These are phyloP conservation scores for Backusella psychrophila DNA, from an alignment of 192 early-diverging fungal genomes.

Conservation along the genomic window DNA sequence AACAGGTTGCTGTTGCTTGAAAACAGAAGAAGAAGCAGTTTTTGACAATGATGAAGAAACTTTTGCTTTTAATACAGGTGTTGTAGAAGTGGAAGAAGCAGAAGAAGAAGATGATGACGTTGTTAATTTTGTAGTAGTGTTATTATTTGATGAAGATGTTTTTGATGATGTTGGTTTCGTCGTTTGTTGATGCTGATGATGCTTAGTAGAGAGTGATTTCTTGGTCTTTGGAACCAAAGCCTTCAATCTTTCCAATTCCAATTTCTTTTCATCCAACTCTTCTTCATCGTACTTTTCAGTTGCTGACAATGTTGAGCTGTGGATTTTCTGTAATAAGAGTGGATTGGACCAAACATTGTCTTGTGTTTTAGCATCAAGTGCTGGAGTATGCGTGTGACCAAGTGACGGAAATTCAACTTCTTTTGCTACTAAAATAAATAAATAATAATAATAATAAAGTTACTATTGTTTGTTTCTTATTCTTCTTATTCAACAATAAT, in stretches of 20 bases:
- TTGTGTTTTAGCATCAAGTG: neutral
- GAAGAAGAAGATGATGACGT: slow-evolving; percentile 1
- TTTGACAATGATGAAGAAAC: neutral
- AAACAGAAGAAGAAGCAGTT: neutral
- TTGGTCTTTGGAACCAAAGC: slow-evolving; percentile 10
- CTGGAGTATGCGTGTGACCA: neutral
- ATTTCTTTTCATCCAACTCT: slow-evolving; percentile 7
- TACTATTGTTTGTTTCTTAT: neutral
- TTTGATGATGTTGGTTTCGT: neutral
- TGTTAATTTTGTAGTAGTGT: neutral
- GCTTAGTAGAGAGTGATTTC: neutral
- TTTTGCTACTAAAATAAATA: neutral
- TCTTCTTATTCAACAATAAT: neutral
- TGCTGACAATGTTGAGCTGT: neutral
- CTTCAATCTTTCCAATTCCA: slow-evolving; percentile 10
- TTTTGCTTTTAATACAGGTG: neutral
- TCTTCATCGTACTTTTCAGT: slow-evolving; percentile 5
- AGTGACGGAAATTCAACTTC: slow-evolving; percentile 4
- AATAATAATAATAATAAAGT: neutral
- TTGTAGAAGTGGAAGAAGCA: neutral
- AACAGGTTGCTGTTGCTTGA: slow-evolving; percentile 1
- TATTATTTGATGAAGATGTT: neutral
- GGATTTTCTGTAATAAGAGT: slow-evolving; percentile 7
- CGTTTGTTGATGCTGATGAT: neutral
- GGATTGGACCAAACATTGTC: slow-evolving; percentile 7